These are phyloP conservation scores for Sedum album DNA, from an alignment of 164 flowering plant genomes.

Conservation along the genomic window DNA sequence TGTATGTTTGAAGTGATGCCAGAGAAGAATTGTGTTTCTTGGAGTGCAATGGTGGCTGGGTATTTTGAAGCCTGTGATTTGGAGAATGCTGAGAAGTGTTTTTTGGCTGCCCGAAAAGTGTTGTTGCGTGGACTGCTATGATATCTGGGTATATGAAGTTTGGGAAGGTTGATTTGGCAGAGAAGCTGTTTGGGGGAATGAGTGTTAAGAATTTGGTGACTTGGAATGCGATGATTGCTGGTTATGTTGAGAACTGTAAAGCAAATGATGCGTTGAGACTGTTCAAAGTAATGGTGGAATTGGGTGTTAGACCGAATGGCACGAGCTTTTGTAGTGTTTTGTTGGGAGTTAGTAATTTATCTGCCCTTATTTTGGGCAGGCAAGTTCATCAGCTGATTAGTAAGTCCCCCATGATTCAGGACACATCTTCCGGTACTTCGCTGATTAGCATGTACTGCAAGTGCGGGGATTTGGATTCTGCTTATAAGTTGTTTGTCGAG, in stretches of 20 bases:
- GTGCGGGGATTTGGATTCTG: slow-evolving; percentile 39
- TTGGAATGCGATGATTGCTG: slow-evolving; percentile 43
- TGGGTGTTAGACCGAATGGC: slow-evolving; percentile 25
- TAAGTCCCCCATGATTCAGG: slow-evolving; percentile 21
- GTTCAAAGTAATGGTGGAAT: slow-evolving; percentile 25
- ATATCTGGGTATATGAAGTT: slow-evolving; percentile 34
- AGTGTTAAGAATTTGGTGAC: slow-evolving; percentile 32
- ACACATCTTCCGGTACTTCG: slow-evolving; percentile 35
- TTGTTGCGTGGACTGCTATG: slow-evolving; percentile 38
- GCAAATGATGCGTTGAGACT: slow-evolving; percentile 31
- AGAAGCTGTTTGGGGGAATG: slow-evolving; percentile 26
- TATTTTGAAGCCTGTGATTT: slow-evolving; percentile 33
- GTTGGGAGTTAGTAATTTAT: slow-evolving; percentile 30
- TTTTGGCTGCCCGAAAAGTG: slow-evolving; percentile 26
- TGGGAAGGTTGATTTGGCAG: slow-evolving; percentile 28
- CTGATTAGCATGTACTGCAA: slow-evolving; percentile 45
- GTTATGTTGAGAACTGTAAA: slow-evolving; percentile 32
- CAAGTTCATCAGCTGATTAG: slow-evolving; percentile 37
- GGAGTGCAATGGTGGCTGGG: slow-evolving; percentile 47
- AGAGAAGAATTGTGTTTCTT: slow-evolving; percentile 28
- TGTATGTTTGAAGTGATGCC: slow-evolving; percentile 31
- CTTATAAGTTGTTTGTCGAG: slow-evolving; percentile 31
- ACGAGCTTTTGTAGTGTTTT: slow-evolving; percentile 33
- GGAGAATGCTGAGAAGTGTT: slow-evolving; percentile 21
- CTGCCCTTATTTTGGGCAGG: slow-evolving; percentile 31